Evolutionary conservation across 1,284 basidiomycete species (phyloP), one percentile per base, ranked within the genome.

Genomic region (Trichosporon sp.): DNA sequence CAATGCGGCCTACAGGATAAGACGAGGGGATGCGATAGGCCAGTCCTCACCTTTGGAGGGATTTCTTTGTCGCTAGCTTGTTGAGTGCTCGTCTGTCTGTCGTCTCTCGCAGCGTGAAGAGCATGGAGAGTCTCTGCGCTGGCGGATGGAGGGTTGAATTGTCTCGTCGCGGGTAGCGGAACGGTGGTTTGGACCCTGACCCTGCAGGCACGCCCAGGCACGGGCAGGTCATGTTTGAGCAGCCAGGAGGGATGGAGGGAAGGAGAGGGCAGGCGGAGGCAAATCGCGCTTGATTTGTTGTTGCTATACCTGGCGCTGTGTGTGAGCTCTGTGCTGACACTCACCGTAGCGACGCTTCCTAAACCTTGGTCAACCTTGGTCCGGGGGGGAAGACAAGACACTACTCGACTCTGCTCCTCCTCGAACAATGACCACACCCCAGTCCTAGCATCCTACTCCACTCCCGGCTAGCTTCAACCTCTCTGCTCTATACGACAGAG

Each of bases 131-230:
- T 26, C 26, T 26, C 43, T n/a, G 0, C 14, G 11, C 11, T 16
- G 4, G 32, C 59, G 59, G 31, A 12, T 35, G 12, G 14, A 6
- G 6, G 5, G 4, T 2, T 63, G 59, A 63, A 63, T 63, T 63
- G 59, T 63, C 59, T 63, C 59, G 59, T 63, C 59, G 59, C 59
- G 59, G 59, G 59, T 32, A 63, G 59, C 59, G 59, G 59, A 63
- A 63, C 59, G 59, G 31, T 35, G 32, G 59, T 35, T 32, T n/a
- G 59, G 59, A n/a, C 16, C 31, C 59, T 32, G 59, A 37, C 59
- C 59, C 59, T 63, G 59, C 32, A 35, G 16, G 59, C 32, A 32
- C 59, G 19, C 4, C 4, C 19, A 54, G 51, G 21, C 51, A 54
- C 21, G n/a, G 19, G 19, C 16, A 63, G 59, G 59, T 63, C 32